Base-by-base conservation (phyloP, 2,329 filamentous ascomycete species). In the Salinomyces thailandicus region DNA sequence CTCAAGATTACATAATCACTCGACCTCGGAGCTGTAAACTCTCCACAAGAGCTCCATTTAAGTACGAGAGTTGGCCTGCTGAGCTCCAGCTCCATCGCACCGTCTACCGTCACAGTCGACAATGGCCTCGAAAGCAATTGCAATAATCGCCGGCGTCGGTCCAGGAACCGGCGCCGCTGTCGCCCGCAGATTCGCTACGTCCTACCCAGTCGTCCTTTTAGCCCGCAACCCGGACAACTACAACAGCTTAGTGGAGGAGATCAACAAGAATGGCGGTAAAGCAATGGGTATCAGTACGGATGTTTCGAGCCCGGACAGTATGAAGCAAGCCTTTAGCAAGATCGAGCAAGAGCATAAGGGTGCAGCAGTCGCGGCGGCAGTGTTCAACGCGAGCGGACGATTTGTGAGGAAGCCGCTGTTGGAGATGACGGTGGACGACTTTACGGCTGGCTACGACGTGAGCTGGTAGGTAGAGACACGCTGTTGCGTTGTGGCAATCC, bases 141-240 rank as follows among this genome's bases (percentile, higher is more conserved):
- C 79, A 34, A 64, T 86, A 42, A 62, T 86, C 40, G 79, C 79
- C 8, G 82, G 81, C 37, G 80, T 77, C 28, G 82, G 82, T n/a
- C 64, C 78, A 16, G 44, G 82, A 41, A 85, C 70, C n/a, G 75
- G 75, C 17, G 73, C 74, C 11, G 66, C 72, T 2, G 68, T 79
- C 11, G 75, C 75, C 19, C 67, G 73, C 37, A 70, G 66, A 39
- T 80, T 80, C 49, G 71, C 72, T 19, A 53, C 75, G 43, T 52
- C 70, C 6, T 91, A 89, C 53, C 75, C 81, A 0, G 79, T 89
- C 1, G 79, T 83, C 2, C 67, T 89, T 1, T 71, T 89, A n/a
- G 76, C 83, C 9, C 78, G 83, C 33, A 75, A 66, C 12, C 68
- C 77, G 0, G 69, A 74, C 28, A 82, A 70, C 57, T 85, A 77